Evolutionary conservation across 1,284 basidiomycete species (phyloP).

Genomic region (Trametes pubescens): DNA sequence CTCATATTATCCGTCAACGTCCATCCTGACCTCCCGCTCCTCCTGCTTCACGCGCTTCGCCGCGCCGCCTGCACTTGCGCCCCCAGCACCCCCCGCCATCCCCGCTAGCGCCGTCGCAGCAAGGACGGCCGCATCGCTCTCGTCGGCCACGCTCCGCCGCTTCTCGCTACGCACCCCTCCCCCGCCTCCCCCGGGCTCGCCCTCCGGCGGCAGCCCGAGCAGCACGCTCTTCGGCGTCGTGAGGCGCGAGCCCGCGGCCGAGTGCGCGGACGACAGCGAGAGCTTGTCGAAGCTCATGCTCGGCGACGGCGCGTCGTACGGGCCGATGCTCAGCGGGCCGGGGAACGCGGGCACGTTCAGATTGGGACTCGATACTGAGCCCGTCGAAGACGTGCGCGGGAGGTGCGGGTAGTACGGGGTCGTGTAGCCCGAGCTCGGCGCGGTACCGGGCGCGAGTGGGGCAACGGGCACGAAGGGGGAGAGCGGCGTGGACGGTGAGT

Average conservation of each 20-base stretch:
- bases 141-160: slow-evolving; percentile 32
- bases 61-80: not conserved
- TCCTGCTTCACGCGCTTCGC: slow-evolving; percentile 35
- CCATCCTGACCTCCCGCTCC: slow-evolving; percentile 35
- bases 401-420: slow-evolving; percentile 32
- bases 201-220: slow-evolving; percentile 35
- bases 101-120: slow-evolving; percentile 39
- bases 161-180: slow-evolving; percentile 23
- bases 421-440: slow-evolving; percentile 33
- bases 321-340: slow-evolving; percentile 29
- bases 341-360: slow-evolving; percentile 27
- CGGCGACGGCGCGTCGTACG: slow-evolving; percentile 30
- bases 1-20: slow-evolving; percentile 31
- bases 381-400: slow-evolving; percentile 28
- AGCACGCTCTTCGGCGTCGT: slow-evolving; percentile 38
- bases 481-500: slow-evolving; percentile 36
- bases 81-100: slow-evolving; percentile 30
- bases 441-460: slow-evolving; percentile 29
- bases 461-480: slow-evolving; percentile 29
- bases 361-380: slow-evolving; percentile 31
- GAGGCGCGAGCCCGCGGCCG: slow-evolving; percentile 34
- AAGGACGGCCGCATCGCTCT: slow-evolving; percentile 30
- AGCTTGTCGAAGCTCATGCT: slow-evolving; percentile 38
- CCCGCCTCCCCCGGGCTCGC: slow-evolving; percentile 22
- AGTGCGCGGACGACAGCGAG: slow-evolving; percentile 32